Base-by-base conservation (phyloP, 2,329 filamentous ascomycete species). In the Aspergillus sp. region DNA sequence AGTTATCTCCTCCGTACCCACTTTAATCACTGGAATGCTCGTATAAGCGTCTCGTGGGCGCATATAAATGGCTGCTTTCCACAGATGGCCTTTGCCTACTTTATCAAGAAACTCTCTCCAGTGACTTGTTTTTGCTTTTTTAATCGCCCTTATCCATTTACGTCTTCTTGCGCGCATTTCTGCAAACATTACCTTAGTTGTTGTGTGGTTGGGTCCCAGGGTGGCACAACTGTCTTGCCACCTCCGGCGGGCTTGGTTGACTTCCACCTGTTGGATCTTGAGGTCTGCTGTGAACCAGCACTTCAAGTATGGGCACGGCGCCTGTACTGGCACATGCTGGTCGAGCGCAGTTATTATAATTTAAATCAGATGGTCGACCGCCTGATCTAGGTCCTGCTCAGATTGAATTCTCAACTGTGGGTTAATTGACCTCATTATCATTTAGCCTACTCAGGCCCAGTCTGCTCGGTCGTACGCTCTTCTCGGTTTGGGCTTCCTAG, bases 31-130 rank as follows among this genome's bases (percentile, higher is more conserved):
- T 21, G 65, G 66, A 21, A 69, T 64, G 50, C 53, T 64, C 1
- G 57, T 44, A 23, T 63, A 64, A 27, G 54, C 11, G 30, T 66
- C 64, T 54, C 39, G 41, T 13, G 52, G 61, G 4, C 21, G 38
- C 19, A 66, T 61, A 19, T 69, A 66, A 25, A 49, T 62, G 25
- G 58, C 63, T 50, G 59, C 55, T 57, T 65, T 65, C 65, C 53
- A 67, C 3, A 69, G 56, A 5, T 66, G 44, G 25, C 60, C 57
- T 56, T 64, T 48, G 8, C 49, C 56, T 11, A 62, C 65, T 59
- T 64, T 60, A 51, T 69, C 63, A 25, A 69, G 62, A 55, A 70
- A 71, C 17, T 67, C 53, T 58, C 60, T 70, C 64, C 53, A 71
- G 42, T 70, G 55, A 1, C 23, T 23, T 23, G 23, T 19, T 23